These are phyloP conservation scores for Cercospora janseana DNA, from an alignment of 2,329 filamentous ascomycete species.

Conservation along the genomic window DNA sequence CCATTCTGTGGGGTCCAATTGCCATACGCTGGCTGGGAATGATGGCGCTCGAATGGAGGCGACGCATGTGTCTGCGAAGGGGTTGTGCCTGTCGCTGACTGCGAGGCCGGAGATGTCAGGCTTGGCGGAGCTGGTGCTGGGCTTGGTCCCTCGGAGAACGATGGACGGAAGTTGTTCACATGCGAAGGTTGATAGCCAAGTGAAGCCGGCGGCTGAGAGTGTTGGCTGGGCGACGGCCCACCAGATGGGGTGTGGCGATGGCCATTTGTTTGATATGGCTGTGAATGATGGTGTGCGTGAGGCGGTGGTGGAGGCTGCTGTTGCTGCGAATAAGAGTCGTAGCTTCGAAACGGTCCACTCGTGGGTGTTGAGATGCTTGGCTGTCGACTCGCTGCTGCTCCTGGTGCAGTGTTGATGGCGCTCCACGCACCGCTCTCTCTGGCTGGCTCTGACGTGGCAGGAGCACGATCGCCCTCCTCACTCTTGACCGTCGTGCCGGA, in stretches of 20 bases:
- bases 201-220: conserved; percentile 3
- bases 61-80: conserved; percentile 32
- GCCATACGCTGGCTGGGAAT: conserved; percentile 19
- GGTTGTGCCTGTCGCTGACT: conserved; percentile 27
- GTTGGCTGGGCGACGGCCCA: conserved; percentile 7
- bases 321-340: conserved; percentile 31
- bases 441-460: conserved; percentile 22
- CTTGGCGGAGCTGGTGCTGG: conserved; percentile 26
- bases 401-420: conserved; percentile 39
- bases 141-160: conserved; percentile 25
- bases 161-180: conserved; percentile 31
- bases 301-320: conserved; percentile 17
- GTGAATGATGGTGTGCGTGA: background rate
- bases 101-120: conserved; percentile 32
- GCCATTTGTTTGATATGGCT: background rate
- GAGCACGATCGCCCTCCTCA: conserved; percentile 32
- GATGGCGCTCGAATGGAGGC: conserved; percentile 25
- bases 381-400: conserved; percentile 29
- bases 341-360: conserved; percentile 32
- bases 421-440: conserved; percentile 41
- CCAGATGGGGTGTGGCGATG: conserved; percentile 16
- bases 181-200: conserved; percentile 18
- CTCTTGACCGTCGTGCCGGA: conserved; percentile 36
- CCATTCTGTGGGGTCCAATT: conserved; percentile 28
- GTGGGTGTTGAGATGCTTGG: conserved; percentile 27